phyloP scores from a whole-genome alignment of 495 filamentous ascomycete species.

The Hyaloscypha hepaticicola region DNA sequence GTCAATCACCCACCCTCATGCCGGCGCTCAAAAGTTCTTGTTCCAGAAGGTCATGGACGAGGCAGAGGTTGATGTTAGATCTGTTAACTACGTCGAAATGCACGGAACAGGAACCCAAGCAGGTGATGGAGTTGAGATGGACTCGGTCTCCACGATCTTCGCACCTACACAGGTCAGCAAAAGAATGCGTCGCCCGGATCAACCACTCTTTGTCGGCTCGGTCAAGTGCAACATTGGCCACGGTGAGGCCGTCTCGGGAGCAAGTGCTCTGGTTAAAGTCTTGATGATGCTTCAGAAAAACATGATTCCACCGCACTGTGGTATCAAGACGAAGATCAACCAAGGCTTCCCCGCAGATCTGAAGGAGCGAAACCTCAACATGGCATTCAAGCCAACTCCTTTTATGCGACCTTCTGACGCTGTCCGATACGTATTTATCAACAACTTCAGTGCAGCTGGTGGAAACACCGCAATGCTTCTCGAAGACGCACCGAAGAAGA shows the following conservation, averaged over 20 bases:
- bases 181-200: slow-evolving; percentile 59
- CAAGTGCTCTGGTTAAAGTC: slow-evolving; percentile 79
- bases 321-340: slow-evolving; percentile 81
- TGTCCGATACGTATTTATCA: slow-evolving; percentile 57
- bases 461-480: slow-evolving; percentile 63
- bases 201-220: slow-evolving; percentile 77
- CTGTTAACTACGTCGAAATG: slow-evolving; percentile 82
- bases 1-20: slow-evolving; percentile 77
- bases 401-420: slow-evolving; percentile 61
- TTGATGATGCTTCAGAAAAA: slow-evolving; percentile 78
- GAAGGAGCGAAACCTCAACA: slow-evolving; percentile 69
- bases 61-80: slow-evolving; percentile 65
- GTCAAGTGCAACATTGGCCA: slow-evolving; percentile 89
- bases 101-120: slow-evolving; percentile 86
- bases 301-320: slow-evolving; percentile 78
- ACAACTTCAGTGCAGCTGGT: slow-evolving; percentile 69
- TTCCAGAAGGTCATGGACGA: slow-evolving; percentile 65
- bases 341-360: slow-evolving; percentile 76
- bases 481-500: slow-evolving; percentile 50
- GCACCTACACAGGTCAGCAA: slow-evolving; percentile 55
- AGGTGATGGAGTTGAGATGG: slow-evolving; percentile 76
- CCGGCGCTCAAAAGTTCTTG: slow-evolving; percentile 37
- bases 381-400: slow-evolving; percentile 55
- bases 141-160: slow-evolving; percentile 76
- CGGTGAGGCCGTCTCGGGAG: slow-evolving; percentile 82